Conservation (phyloP, 306 rosid genomes). For the Quercus variabilis region DNA sequence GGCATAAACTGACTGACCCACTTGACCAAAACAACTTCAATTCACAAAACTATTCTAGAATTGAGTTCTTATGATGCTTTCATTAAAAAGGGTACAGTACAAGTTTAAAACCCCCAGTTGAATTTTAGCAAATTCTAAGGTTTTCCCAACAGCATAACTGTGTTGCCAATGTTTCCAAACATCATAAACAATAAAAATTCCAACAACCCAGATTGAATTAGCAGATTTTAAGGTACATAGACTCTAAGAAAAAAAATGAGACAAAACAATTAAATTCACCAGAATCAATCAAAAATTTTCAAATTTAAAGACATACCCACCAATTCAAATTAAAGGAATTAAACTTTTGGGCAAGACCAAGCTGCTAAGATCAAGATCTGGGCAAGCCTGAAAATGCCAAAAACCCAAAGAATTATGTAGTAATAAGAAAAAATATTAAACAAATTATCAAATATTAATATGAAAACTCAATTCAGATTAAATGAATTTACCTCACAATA, state of each 20-base stretch:
- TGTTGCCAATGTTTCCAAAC: not conserved
- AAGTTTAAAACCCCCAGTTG: constrained; percentile 10
- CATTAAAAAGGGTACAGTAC: not conserved
- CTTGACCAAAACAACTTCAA: constrained; percentile 9
- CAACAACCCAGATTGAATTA: not conserved
- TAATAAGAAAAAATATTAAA: not conserved
- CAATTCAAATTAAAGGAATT: constrained; percentile 19
- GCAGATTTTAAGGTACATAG: not conserved
- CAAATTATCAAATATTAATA: constrained; percentile 6
- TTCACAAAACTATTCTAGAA: not conserved
- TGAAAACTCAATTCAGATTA: not conserved
- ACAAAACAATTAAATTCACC: constrained; percentile 2
- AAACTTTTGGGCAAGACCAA: constrained; percentile 6
- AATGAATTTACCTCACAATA: not conserved
- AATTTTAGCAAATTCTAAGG: constrained; percentile 23
- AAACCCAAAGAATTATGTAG: not conserved
- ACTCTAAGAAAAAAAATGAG: not conserved
- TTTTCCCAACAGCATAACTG: not conserved
- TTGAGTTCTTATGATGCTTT: not conserved
- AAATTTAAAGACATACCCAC: constrained; percentile 13
- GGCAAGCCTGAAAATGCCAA: constrained; percentile 18
- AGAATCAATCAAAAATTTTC: constrained; percentile 3
- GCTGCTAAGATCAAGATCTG: constrained; percentile 35
- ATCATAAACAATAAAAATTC: constrained; percentile 11
- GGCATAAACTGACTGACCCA: constrained; percentile 8